Evolutionary conservation across 805 yeast genomes (phyloP).

Genomic region (Hagleromyces aurorensis): DNA sequence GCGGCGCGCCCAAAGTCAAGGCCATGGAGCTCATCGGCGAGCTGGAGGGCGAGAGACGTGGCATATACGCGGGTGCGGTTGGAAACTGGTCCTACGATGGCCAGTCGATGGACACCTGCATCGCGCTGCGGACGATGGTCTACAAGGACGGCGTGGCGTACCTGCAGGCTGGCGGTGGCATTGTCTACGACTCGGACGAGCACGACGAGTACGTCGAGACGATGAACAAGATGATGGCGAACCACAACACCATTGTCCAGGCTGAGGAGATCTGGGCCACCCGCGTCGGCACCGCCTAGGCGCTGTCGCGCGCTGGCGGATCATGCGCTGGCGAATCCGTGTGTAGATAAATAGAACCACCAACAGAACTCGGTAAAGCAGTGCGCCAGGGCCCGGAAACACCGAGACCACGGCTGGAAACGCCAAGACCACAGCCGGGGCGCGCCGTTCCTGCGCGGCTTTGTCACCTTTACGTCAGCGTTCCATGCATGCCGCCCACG

Average conservation of each 20-base stretch:
- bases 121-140: constrained; percentile 95
- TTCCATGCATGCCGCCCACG: too few relatives aligned
- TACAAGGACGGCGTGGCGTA: constrained; percentile 85
- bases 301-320: background rate
- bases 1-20: constrained; percentile 95
- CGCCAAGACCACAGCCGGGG: too few relatives aligned
- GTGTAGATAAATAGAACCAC: background rate
- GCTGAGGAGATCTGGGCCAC: constrained; percentile 77
- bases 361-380: too few relatives aligned
- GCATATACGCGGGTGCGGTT: constrained; percentile 97
- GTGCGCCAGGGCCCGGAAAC: too few relatives aligned
- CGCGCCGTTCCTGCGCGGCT: too few relatives aligned
- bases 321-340: background rate
- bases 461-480: too few relatives aligned
- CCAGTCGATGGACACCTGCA: constrained; percentile 94
- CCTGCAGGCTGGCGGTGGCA: constrained; percentile 98
- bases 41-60: constrained; percentile 85
- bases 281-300: constrained; percentile 29
- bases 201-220: constrained; percentile 94
- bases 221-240: constrained; percentile 94
- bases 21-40: constrained; percentile 95
- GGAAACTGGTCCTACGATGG: constrained; percentile 97
- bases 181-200: constrained; percentile 91
- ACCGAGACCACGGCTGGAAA: too few relatives aligned
- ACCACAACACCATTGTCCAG: constrained; percentile 80